phyloP scores from a whole-genome alignment of 768 basidiomycete genomes.

The Serpula lacrymans region DNA sequence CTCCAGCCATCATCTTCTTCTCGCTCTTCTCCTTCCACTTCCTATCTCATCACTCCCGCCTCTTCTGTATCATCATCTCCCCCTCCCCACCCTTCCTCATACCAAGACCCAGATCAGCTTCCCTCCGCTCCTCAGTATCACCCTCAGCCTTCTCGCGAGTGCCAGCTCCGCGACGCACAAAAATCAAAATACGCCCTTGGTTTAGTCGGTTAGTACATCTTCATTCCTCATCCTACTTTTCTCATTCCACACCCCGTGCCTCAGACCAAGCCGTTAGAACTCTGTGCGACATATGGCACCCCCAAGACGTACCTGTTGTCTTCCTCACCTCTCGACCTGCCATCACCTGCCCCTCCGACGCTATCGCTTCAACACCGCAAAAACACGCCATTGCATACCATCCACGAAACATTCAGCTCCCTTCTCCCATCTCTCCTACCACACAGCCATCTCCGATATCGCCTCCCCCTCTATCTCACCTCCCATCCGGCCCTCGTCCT shows the following conservation, averaged over 20 bases:
- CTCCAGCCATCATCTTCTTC: conserved; percentile 35
- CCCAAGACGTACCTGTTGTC: conserved; percentile 64
- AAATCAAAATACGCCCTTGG: conserved; percentile 62
- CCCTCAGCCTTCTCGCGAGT: conserved; percentile 31
- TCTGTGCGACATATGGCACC: conserved; percentile 76
- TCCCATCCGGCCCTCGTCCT: conserved; percentile 14
- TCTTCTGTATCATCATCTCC: conserved; percentile 48
- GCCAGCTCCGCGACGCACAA: conserved; percentile 42
- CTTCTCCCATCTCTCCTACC: conserved; percentile 52
- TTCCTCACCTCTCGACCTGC: conserved; percentile 42
- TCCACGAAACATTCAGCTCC: conserved; percentile 41
- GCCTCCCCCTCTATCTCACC: conserved; percentile 26
- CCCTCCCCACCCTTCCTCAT: conserved; percentile 34
- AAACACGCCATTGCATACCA: conserved; percentile 6
- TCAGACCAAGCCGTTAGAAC: conserved; percentile 79
- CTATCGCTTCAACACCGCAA: conserved; percentile 11
- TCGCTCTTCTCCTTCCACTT: conserved; percentile 28
- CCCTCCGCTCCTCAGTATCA: conserved; percentile 29
- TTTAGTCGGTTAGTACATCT: conserved; percentile 60
- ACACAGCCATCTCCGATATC: conserved; percentile 34
- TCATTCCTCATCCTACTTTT: conserved; percentile 9
- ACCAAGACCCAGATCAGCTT: conserved; percentile 33
- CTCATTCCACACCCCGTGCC: conserved; percentile 3
- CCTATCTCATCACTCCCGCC: conserved; percentile 58
- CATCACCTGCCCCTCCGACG: too few relatives aligned